Percentiles rank a stretch among this genome's conserved stretches.
Evolutionary conservation across 164 flowering plant genomes (phyloP).

Genomic region (Stephania yunnanensis): DNA sequence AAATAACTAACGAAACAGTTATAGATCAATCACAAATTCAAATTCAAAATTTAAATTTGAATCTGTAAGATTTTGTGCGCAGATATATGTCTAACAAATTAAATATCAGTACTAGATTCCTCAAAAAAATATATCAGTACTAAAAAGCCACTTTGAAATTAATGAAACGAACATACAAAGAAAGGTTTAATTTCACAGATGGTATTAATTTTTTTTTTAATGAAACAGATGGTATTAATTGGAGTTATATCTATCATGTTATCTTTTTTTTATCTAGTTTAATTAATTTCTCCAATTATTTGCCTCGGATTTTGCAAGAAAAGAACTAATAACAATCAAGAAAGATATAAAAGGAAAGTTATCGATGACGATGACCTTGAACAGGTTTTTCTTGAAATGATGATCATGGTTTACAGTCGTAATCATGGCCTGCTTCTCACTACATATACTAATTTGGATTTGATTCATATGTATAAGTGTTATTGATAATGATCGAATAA

Average conservation of each 20-base stretch:
- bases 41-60: too few relatives aligned
- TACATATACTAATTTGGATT: background rate
- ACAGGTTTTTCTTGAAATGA: too few relatives aligned
- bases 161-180: too few relatives aligned
- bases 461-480: background rate
- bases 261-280: too few relatives aligned
- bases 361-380: background rate
- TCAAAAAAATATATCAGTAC: too few relatives aligned
- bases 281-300: background rate
- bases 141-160: too few relatives aligned
- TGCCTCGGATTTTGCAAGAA: background rate
- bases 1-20: too few relatives aligned
- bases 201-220: background rate
- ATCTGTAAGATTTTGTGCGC: too few relatives aligned
- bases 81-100: too few relatives aligned
- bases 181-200: background rate
- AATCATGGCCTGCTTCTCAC: background rate
- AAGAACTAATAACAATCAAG: background rate
- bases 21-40: too few relatives aligned
- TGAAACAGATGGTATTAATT: background rate
- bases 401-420: slow-evolving; percentile 1
- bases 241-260: background rate
- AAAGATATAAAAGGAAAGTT: background rate
- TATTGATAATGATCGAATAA: background rate
- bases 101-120: too few relatives aligned